Conservation (phyloP, 2,329 filamentous ascomycete genomes). For the Westerdykella aurantiaca region DNA sequence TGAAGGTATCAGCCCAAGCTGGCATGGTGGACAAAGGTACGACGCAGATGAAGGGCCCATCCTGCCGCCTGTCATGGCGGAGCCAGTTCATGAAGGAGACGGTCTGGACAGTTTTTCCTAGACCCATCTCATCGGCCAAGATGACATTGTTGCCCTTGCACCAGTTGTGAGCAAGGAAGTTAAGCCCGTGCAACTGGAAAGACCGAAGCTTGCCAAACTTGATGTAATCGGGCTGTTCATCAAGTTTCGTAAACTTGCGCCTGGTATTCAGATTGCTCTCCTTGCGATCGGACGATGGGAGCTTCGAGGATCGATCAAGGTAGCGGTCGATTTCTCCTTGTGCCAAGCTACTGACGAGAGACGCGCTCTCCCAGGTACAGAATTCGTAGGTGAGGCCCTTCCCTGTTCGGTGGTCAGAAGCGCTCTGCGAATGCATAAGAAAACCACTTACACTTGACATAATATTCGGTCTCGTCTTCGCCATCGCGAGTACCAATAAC, state of each 20-base stretch:
- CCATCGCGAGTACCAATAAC: constrained; percentile 79
- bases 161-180: constrained; percentile 97
- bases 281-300: constrained; percentile 71
- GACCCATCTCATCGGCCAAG: constrained; percentile 95
- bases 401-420: constrained; percentile 40
- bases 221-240: constrained; percentile 80
- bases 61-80: constrained; percentile 78
- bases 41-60: constrained; percentile 95
- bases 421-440: not conserved
- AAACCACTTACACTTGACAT: constrained; percentile 68
- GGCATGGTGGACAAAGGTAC: constrained; percentile 95
- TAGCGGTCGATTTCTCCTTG: constrained; percentile 90
- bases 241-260: constrained; percentile 49
- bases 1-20: constrained; percentile 97
- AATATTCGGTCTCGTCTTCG: constrained; percentile 79
- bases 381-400: constrained; percentile 88
- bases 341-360: constrained; percentile 68
- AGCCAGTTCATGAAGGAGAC: constrained; percentile 97
- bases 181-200: constrained; percentile 90
- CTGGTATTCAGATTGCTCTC: constrained; percentile 73
- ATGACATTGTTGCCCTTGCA: constrained; percentile 91
- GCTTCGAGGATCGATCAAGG: constrained; percentile 73
- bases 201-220: constrained; percentile 77
- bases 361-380: constrained; percentile 85
- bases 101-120: constrained; percentile 97